These are phyloP conservation scores for Hypoxylon sp. DNA, from an alignment of 2,329 filamentous ascomycete species.

Conservation along the genomic window DNA sequence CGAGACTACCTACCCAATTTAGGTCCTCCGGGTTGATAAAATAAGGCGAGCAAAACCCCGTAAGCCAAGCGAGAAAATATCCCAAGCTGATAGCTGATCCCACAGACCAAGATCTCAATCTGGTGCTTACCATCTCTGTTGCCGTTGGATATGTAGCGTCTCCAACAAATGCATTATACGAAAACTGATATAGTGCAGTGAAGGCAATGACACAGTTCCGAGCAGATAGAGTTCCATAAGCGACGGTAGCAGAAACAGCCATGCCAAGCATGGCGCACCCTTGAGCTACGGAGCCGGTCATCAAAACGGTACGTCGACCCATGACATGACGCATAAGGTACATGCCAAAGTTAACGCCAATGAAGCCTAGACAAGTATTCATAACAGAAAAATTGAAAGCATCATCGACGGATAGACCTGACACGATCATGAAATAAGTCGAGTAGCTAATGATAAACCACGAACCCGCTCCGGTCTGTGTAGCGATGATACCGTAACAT, in stretches of 20 bases:
- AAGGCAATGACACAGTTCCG: slow-evolving; percentile 58
- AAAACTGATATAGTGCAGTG: slow-evolving; percentile 55
- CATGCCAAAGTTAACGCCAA: slow-evolving; percentile 65
- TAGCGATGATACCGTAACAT: slow-evolving; percentile 64
- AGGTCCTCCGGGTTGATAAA: slow-evolving; percentile 53
- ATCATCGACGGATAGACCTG: slow-evolving; percentile 58
- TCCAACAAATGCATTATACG: slow-evolving; percentile 59
- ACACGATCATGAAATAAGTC: slow-evolving; percentile 64
- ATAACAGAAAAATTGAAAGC: slow-evolving; percentile 66
- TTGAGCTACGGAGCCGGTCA: slow-evolving; percentile 62
- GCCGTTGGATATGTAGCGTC: slow-evolving; percentile 60
- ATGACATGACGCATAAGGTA: slow-evolving; percentile 64
- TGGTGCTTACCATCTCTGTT: slow-evolving; percentile 62
- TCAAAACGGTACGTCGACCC: slow-evolving; percentile 64
- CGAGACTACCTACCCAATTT: slow-evolving; percentile 49
- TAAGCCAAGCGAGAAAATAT: slow-evolving; percentile 62
- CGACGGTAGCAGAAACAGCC: slow-evolving; percentile 54
- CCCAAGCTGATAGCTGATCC: slow-evolving; percentile 65
- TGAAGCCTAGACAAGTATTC: slow-evolving; percentile 64
- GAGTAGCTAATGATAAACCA: slow-evolving; percentile 68
- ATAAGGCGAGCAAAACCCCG: slow-evolving; percentile 53
- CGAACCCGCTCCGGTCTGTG: slow-evolving; percentile 61
- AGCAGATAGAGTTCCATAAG: slow-evolving; percentile 50
- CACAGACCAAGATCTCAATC: slow-evolving; percentile 63
- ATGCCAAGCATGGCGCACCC: slow-evolving; percentile 62